phyloP scores from a whole-genome alignment of 2,329 filamentous ascomycete genomes.

The Talaromyces atroroseus region DNA sequence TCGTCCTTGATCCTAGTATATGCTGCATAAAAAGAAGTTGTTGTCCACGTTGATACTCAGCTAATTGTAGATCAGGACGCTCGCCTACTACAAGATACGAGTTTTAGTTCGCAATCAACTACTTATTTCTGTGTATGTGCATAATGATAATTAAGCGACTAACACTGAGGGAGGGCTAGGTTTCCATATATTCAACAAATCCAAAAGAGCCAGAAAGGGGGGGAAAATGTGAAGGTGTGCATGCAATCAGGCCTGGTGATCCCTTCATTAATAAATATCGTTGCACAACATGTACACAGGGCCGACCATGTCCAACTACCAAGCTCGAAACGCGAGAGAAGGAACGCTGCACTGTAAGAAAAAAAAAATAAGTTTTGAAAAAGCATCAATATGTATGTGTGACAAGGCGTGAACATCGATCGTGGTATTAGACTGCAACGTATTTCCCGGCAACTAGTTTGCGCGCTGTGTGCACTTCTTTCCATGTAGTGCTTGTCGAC shows the following conservation, averaged over 20 bases:
- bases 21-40: background rate
- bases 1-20: background rate
- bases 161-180: background rate
- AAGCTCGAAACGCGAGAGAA: background rate
- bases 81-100: too few relatives aligned
- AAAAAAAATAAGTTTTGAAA: background rate
- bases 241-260: background rate
- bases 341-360: background rate
- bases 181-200: background rate
- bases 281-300: background rate
- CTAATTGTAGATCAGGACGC: too few relatives aligned
- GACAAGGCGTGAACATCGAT: background rate
- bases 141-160: background rate
- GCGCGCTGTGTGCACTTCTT: conserved; percentile 58
- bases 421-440: conserved; percentile 44
- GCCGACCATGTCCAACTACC: background rate
- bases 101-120: background rate
- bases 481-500: conserved; percentile 50
- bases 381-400: background rate
- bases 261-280: background rate
- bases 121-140: background rate
- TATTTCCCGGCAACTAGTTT: conserved; percentile 74
- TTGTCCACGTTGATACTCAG: background rate
- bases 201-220: background rate
- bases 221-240: background rate